phyloP scores from a whole-genome alignment of 139 green algal genomes.

The Nannochloris sp. region DNA sequence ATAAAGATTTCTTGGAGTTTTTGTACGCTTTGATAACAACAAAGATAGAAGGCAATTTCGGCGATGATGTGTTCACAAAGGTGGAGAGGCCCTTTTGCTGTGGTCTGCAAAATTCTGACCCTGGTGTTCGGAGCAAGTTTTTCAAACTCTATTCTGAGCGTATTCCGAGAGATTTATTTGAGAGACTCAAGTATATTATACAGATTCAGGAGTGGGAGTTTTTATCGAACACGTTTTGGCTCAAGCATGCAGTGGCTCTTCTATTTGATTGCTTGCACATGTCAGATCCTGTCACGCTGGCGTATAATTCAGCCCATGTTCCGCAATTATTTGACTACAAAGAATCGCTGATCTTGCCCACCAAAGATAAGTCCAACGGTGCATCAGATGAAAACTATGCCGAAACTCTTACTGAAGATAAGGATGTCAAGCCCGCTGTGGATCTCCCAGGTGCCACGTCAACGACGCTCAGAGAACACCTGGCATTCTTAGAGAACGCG shows the following conservation, averaged over 20 bases:
- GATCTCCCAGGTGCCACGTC: background rate
- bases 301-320: conserved; percentile 78
- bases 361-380: background rate
- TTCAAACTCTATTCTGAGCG: conserved; percentile 76
- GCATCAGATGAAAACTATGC: background rate
- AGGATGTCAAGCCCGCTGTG: no score
- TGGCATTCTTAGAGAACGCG: conserved; percentile 19
- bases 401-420: background rate
- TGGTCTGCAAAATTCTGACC: conserved; percentile 68
- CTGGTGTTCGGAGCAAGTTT: conserved; percentile 64
- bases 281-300: conserved; percentile 77
- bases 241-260: conserved; percentile 90
- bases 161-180: conserved; percentile 65
- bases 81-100: conserved; percentile 85
- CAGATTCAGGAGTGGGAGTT: conserved; percentile 85
- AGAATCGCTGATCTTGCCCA: conserved; percentile 2
- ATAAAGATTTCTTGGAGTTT: conserved; percentile 63
- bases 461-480: background rate
- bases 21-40: conserved; percentile 35
- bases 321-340: conserved; percentile 20
- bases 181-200: conserved; percentile 88
- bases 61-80: conserved; percentile 66
- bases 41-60: conserved; percentile 29
- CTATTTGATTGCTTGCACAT: conserved; percentile 76
- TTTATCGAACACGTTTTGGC: conserved; percentile 82